phyloP scores from a whole-genome alignment of 257 asterid genomes.

The Gynochthodes officinalis region DNA sequence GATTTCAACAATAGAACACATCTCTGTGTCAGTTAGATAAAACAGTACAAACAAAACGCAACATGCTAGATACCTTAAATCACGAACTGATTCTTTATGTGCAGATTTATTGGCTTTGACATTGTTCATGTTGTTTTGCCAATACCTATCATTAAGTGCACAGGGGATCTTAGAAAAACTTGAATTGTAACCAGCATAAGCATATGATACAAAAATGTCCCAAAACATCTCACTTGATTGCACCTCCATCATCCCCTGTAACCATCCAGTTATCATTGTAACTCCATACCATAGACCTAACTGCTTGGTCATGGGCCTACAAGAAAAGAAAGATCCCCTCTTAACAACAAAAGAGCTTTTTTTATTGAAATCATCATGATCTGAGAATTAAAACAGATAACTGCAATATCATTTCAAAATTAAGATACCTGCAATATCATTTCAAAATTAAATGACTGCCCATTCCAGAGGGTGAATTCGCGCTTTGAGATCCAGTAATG shows the following conservation, averaged over 20 bases:
- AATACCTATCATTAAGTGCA: slow-evolving; percentile 66
- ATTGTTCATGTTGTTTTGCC: slow-evolving; percentile 98
- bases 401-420: slow-evolving; percentile 98
- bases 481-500: slow-evolving; percentile 97
- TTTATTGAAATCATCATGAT: not conserved
- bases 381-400: slow-evolving; percentile 33
- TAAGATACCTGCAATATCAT: slow-evolving; percentile 98
- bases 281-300: slow-evolving; percentile 99
- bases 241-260: slow-evolving; percentile 98
- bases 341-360: not conserved
- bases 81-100: slow-evolving; percentile 96
- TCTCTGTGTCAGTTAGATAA: not conserved
- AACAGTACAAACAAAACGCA: not conserved
- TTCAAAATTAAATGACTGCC: slow-evolving; percentile 95
- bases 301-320: slow-evolving; percentile 99
- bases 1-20: not conserved
- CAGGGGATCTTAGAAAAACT: slow-evolving; percentile 14
- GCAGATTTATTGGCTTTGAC: slow-evolving; percentile 96
- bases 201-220: slow-evolving; percentile 9
- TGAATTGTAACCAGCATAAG: slow-evolving; percentile 12
- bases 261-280: slow-evolving; percentile 99
- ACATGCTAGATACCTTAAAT: slow-evolving; percentile 54
- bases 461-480: slow-evolving; percentile 99
- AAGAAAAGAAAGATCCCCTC: not conserved
- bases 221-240: slow-evolving; percentile 68